Percentiles rank a stretch among this genome's conserved stretches.
These are phyloP conservation scores for Incumbomyces lentus DNA, from an alignment of 2,329 filamentous ascomycete species.

Conservation along the genomic window DNA sequence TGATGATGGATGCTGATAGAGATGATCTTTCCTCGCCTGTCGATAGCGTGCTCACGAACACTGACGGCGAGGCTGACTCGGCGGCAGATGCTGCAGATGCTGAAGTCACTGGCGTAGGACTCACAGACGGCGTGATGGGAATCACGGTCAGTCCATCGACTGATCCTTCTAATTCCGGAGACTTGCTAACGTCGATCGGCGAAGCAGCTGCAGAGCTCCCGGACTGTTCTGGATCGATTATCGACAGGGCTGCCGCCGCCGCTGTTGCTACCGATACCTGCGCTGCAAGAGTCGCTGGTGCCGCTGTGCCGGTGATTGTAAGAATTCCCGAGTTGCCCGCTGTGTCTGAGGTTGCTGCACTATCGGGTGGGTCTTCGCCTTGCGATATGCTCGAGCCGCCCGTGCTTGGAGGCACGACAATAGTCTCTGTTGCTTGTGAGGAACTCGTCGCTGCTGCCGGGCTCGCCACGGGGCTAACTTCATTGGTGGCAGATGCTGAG, in stretches of 20 bases:
- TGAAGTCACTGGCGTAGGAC: not conserved
- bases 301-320: constrained; percentile 1
- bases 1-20: too few species aligned
- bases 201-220: not conserved
- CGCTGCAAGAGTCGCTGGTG: not conserved
- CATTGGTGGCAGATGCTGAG: not conserved
- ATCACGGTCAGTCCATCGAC: not conserved
- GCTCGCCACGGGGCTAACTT: not conserved
- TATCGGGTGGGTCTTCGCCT: not conserved
- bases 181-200: not conserved
- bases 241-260: not conserved
- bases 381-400: not conserved
- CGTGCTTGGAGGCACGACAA: constrained; percentile 1
- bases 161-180: not conserved
- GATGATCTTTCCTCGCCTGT: too few species aligned
- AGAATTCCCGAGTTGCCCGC: not conserved
- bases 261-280: not conserved
- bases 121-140: not conserved
- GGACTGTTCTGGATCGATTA: not conserved
- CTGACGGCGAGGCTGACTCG: too few species aligned
- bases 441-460: not conserved
- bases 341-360: not conserved
- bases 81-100: too few species aligned
- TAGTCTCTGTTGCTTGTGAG: constrained; percentile 1
- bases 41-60: too few species aligned